Evolutionary conservation across 257 asterid species (phyloP).

Genomic region (Parsonsia alboflavescens): DNA sequence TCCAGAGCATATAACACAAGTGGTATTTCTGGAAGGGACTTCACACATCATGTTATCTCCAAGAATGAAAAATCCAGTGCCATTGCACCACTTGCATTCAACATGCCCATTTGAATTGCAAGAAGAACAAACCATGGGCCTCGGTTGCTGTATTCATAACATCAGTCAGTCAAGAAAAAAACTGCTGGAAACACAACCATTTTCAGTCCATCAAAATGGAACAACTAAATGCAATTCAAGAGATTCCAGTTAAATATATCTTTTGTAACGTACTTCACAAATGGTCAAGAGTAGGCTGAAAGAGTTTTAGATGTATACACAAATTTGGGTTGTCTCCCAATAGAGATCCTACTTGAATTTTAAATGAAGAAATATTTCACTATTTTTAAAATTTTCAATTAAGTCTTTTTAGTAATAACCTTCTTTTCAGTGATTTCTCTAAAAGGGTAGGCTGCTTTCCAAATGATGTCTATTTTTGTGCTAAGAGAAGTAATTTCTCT

Average conservation of each 20-base stretch:
- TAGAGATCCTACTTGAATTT: too few species aligned
- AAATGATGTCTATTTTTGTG: not conserved
- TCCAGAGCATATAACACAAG: constrained; percentile 77
- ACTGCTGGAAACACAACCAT: not conserved
- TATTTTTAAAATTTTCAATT: too few species aligned
- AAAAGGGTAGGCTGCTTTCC: not conserved
- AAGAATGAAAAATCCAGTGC: constrained; percentile 90
- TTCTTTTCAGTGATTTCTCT: too few species aligned
- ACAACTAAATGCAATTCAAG: not conserved
- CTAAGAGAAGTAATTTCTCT: not conserved
- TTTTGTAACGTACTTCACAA: not conserved
- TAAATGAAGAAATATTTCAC: too few species aligned
- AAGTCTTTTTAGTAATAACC: not conserved
- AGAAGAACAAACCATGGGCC: constrained; percentile 70
- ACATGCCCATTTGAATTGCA: constrained; percentile 71
- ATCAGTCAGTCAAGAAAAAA: constrained; percentile 9
- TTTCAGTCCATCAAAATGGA: not conserved
- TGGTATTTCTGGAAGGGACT: constrained; percentile 81
- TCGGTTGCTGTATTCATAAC: constrained; percentile 67
- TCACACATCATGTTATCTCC: constrained; percentile 96
- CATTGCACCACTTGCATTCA: constrained; percentile 93
- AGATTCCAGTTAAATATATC: not conserved
- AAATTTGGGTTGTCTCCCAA: too few species aligned
- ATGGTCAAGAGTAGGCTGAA: not conserved
- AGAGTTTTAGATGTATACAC: not conserved